Conservation (phyloP, 1,284 basidiomycete genomes). For the Xerocomus tenax region DNA sequence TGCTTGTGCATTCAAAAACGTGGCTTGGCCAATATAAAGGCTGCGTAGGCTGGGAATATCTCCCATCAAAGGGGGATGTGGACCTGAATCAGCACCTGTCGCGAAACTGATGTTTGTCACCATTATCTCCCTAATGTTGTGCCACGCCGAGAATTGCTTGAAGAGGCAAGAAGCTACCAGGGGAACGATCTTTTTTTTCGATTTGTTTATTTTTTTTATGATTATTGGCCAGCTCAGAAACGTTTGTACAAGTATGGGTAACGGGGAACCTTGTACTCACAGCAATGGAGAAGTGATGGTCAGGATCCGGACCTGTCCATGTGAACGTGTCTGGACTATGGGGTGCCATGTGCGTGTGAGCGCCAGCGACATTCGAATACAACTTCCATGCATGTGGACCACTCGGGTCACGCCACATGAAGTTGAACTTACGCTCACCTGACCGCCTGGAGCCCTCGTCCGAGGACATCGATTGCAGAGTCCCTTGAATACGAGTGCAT, state of each 20-base stretch:
- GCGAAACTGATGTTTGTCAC: conserved; percentile 41
- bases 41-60: conserved; percentile 35
- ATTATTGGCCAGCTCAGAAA: conserved; percentile 2
- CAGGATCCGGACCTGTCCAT: conserved; percentile 53
- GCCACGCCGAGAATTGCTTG: conserved; percentile 38
- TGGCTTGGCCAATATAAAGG: conserved; percentile 43
- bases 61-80: conserved; percentile 27
- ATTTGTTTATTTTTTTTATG: not conserved
- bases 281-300: conserved; percentile 52
- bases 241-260: not conserved
- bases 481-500: conserved; percentile 40
- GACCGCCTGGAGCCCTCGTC: conserved; percentile 34
- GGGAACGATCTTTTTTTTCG: conserved; percentile 39
- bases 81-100: conserved; percentile 1
- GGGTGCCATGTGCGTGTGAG: not conserved
- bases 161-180: conserved; percentile 38
- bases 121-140: conserved; percentile 38
- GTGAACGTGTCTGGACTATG: conserved; percentile 41
- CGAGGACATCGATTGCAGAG: conserved; percentile 31
- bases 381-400: not conserved
- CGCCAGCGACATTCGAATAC: not conserved
- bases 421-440: conserved; percentile 32
- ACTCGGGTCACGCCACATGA: not conserved
- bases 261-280: conserved; percentile 30
- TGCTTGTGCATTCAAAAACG: conserved; percentile 35